phyloP scores from a whole-genome alignment of 1,139 yeast species.

The Saccharomycopsis crataegensis region DNA sequence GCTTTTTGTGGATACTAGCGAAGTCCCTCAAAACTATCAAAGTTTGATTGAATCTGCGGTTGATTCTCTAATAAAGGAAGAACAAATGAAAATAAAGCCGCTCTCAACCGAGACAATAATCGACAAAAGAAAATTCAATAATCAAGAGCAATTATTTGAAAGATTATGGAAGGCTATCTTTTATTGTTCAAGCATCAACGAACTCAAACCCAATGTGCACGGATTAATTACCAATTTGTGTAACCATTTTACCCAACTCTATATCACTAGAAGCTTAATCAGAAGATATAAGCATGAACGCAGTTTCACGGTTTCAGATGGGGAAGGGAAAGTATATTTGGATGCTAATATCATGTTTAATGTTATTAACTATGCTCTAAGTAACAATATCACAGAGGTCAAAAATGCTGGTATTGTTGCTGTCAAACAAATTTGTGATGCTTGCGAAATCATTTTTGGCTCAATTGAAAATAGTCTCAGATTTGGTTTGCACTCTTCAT shows the following conservation, averaged over 20 bases:
- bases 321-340: conserved; percentile 68
- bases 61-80: not conserved
- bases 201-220: conserved; percentile 60
- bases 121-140: conserved; percentile 44
- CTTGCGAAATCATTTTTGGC: conserved; percentile 65
- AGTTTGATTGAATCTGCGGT: conserved; percentile 28
- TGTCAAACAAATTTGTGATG: conserved; percentile 52
- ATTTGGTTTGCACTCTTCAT: conserved; percentile 15
- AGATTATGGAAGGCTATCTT: conserved; percentile 65
- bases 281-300: conserved; percentile 67
- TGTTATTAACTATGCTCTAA: conserved; percentile 72
- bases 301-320: conserved; percentile 66
- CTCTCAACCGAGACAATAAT: conserved; percentile 20
- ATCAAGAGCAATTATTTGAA: conserved; percentile 41
- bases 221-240: conserved; percentile 58
- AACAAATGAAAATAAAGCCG: not conserved
- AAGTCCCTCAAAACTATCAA: conserved; percentile 38
- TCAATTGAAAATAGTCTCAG: conserved; percentile 44
- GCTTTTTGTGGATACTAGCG: conserved; percentile 51
- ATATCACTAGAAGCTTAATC: conserved; percentile 64
- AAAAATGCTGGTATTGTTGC: conserved; percentile 66
- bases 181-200: conserved; percentile 68
- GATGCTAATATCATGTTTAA: conserved; percentile 65
- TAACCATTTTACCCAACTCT: conserved; percentile 71
- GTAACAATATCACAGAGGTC: conserved; percentile 68